Evolutionary conservation across 768 basidiomycete genomes (phyloP), one percentile per base, ranked within the genome.

Genomic region (Collybia mongolica): DNA sequence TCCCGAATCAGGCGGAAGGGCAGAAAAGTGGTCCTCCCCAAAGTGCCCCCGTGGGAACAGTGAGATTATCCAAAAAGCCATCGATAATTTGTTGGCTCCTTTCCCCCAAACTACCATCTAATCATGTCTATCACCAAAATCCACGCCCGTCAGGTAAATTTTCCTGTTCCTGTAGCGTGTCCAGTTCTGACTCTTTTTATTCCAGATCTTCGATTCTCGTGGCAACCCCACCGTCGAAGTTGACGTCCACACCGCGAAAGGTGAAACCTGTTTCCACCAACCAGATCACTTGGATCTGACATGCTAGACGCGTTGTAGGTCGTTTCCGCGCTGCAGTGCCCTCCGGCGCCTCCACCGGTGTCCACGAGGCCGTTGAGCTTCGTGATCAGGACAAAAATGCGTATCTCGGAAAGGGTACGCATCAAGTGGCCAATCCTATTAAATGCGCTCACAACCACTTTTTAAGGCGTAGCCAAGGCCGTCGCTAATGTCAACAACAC

Each of bases 291-390:
- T 17, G 4, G 19, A 20, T 26, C 39, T 49, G 53, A 54, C 36
- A 47, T 44, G 46, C 39, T 32, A 44, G 49, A 51, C 52, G 53
- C 51, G 49, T 55, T 59, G 50, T 60, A 96, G 95, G 95, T 53
- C 87, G 84, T 57, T 98, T 85, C 88, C 88, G 93, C 53, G 90
- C 93, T 53, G 83, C 92, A 55, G 97, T 99, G 39, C 97, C 97
- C 39, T 98, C 96, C 52, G 97, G 97, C 69, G 97, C 97, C 38
- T 99, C 97, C 51, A 98, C 97, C 46, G 97, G 97, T 77, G 76
- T 91, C 58, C 93, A 99, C 70, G 97, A 99, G 72, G 97, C 97
- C 55, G 93, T 98, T 59, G 97, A 99, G 75, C 90, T 99, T 71
- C 93, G 97, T 60, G 97, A 99, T 72, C 88, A 88, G 56, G 95